Base-by-base conservation (phyloP, 192 early-diverging fungal genomes). In the Mortierella antarctica region DNA sequence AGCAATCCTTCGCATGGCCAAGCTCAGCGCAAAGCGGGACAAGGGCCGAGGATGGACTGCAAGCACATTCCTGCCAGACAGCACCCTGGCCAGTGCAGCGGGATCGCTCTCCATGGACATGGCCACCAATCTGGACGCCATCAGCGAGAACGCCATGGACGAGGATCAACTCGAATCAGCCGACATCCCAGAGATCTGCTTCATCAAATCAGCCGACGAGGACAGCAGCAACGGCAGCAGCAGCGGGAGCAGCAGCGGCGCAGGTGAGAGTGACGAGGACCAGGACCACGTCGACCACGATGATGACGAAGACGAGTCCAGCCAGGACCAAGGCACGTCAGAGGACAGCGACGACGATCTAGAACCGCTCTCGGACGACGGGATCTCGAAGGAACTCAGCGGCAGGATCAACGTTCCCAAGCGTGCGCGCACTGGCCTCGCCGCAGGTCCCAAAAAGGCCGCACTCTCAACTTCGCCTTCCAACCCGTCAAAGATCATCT, bases 381-480 rank as follows among this genome's bases (percentile, higher is more conserved):
- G 44, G 39, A 46, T 18, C 14, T 12, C 11, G 10, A n/a, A 39
- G 20, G 23, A 62, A 21, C 45, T n/a, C 49, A 59, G 40, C 11
- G 23, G 31, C 7, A 40, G 65, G 39, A 67, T 60, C 11, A 59
- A 65, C 17, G 20, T 23, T 17, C 45, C 65, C 41, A 74, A 67
- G 52, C 73, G 73, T 41, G 61, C 59, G 17, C 73, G 58, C 45
- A 62, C 73, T 39, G 65, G 73, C 15, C 45, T 60, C 2, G 39
- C 56, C 6, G 23, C 48, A 41, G 61, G 61, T 46, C 51, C 66
- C 6, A 74, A 74, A 45, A 40, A 53, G 54, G 23, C 42, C 45
- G 62, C 46, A 54, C 65, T 72, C 6, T 80, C 70, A n/a, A 72
- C 70, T 18, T 72, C 77, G 31, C 64, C 77, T 14, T 78, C 73